Evolutionary conservation across 1,284 basidiomycete genomes (phyloP).

Genomic region (Irpex sp.): DNA sequence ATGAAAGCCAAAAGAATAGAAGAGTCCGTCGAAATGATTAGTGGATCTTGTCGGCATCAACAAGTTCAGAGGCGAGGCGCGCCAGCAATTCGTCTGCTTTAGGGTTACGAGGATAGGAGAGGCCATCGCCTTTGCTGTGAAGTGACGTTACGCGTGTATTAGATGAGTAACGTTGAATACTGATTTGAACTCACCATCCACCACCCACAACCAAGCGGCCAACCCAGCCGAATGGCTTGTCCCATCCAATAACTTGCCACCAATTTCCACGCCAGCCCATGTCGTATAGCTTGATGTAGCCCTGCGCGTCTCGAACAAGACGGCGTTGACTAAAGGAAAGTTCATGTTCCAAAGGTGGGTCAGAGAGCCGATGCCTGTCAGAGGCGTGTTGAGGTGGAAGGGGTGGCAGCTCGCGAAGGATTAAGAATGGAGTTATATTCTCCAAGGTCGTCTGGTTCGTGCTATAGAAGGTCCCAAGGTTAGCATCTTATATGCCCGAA

Average conservation of each 20-base stretch:
- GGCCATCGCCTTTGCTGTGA: slow-evolving; percentile 61
- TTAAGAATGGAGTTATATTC: slow-evolving; percentile 71
- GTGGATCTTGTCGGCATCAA: slow-evolving; percentile 46
- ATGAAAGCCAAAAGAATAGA: neutral
- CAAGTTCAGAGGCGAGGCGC: slow-evolving; percentile 55
- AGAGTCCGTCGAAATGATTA: slow-evolving; percentile 7
- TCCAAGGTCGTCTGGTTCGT: slow-evolving; percentile 88
- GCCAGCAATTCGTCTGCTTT: slow-evolving; percentile 60
- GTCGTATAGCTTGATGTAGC: slow-evolving; percentile 68
- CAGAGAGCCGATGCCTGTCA: slow-evolving; percentile 45
- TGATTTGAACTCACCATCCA: slow-evolving; percentile 43
- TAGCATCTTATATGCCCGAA: neutral
- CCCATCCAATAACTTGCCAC: slow-evolving; percentile 62
- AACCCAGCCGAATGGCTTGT: slow-evolving; percentile 45
- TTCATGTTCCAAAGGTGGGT: slow-evolving; percentile 74
- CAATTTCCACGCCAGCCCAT: slow-evolving; percentile 75
- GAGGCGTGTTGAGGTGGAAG: slow-evolving; percentile 37
- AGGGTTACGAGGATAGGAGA: slow-evolving; percentile 61
- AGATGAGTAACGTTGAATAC: neutral
- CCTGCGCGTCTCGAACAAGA: slow-evolving; percentile 65
- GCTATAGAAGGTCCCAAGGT: slow-evolving; percentile 32
- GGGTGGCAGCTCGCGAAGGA: slow-evolving; percentile 65
- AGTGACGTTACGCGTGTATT: neutral
- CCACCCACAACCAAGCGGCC: slow-evolving; percentile 57
- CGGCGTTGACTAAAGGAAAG: slow-evolving; percentile 67